A percentile compares a stretch with the other conserved stretches of the same genome.
Evolutionary conservation across 768 basidiomycete genomes (phyloP).

Genomic region (Mrakia gelida): DNA sequence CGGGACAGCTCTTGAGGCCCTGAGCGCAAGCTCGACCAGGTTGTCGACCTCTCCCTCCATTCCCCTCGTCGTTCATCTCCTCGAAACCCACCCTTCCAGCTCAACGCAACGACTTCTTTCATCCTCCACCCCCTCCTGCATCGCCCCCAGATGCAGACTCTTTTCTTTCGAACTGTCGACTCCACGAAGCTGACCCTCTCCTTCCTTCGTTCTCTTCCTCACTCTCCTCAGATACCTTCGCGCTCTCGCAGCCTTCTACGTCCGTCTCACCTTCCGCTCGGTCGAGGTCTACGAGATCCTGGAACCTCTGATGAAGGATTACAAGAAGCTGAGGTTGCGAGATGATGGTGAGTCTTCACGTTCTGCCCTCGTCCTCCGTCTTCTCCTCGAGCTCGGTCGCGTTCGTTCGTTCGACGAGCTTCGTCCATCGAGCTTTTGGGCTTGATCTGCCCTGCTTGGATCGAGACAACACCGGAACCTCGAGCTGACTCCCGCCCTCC

Average conservation of each 20-base stretch:
- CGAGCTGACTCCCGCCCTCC: too few species aligned
- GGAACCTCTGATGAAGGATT: slow-evolving; percentile 92
- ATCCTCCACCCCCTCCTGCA: too few species aligned
- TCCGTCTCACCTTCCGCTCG: slow-evolving; percentile 87
- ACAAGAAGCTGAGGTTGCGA: slow-evolving; percentile 75
- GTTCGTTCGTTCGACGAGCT: background rate
- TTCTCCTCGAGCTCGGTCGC: background rate
- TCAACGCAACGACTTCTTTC: too few species aligned
- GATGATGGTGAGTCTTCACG: slow-evolving; percentile 60
- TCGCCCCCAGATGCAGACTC: too few species aligned
- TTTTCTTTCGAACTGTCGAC: too few species aligned
- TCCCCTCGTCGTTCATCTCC: too few species aligned
- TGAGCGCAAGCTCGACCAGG: too few species aligned
- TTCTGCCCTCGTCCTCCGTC: background rate
- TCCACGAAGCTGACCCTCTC: background rate
- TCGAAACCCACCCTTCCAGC: too few species aligned
- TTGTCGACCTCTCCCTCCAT: too few species aligned
- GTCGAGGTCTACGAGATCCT: slow-evolving; percentile 88
- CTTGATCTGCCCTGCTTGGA: background rate
- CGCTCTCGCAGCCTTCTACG: slow-evolving; percentile 86
- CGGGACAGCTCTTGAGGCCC: too few species aligned
- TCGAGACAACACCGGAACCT: background rate
- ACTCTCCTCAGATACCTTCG: slow-evolving; percentile 69
- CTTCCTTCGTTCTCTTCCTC: background rate
- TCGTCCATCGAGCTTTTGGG: background rate